Base-by-base conservation (phyloP, 176 grass and related monocot species). In the Cocos nucifera region DNA sequence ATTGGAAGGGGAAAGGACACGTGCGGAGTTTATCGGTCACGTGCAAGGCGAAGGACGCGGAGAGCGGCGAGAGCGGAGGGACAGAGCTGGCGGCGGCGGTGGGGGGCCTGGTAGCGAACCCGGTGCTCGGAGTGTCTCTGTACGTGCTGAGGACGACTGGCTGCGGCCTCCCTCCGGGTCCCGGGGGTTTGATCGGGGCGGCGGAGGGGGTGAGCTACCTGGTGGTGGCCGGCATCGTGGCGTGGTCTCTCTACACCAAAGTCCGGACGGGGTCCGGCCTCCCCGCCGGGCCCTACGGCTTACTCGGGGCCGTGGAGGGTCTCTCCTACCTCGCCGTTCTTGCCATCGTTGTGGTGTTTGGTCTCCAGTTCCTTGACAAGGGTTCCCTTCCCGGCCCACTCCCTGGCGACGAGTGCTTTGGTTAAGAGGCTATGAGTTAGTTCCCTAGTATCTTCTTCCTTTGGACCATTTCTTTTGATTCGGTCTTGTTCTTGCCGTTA, bases 151-250 rank as follows among this genome's bases (percentile, higher is more conserved):
- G 82, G 39, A 63, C 86, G 49, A 88, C 92, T 58, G 92, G 86
- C 0, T 90, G 92, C 50, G 83, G 83, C 4, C 83, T 90, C 0
- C 87, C 87, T 0, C 83, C 92, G 3, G 83, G 86, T 19, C 87
- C 92, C 7, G 83, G 80, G 4, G 80, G 91, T 14, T 56, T 78
- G 19, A 64, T 96, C 12, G 86, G 86, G 32, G 86, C 86, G 17
- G 75, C 77, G 59, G 92, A 96, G 65, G 92, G 86, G 2, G 66
- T 90, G 22, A 90, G 83, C 78, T 96, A 96, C 65, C 83, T 96
- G 54, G 75, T 72, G 17, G 65, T 90, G 50, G 86, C 69, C 2
- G 87, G 49, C 0, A 52, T 96, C 23, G 75, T 96, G 51, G 83
- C 57, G 32, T 96, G 92, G 92, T 90, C 92, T 22, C 19, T 78